These are phyloP conservation scores for Aciculosporium take DNA, from an alignment of 2,329 filamentous ascomycete genomes.

Conservation along the genomic window DNA sequence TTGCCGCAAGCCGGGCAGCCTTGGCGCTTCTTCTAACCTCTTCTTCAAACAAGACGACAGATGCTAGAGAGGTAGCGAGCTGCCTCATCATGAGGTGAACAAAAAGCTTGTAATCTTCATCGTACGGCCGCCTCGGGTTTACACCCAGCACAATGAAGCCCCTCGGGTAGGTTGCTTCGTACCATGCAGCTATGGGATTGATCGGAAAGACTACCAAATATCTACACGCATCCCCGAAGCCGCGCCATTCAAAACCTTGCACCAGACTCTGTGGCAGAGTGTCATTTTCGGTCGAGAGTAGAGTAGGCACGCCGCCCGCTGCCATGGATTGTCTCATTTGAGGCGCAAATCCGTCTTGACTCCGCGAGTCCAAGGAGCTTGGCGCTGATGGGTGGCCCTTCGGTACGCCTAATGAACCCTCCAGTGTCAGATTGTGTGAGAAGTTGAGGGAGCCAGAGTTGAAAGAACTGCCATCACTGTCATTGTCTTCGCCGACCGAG, in stretches of 20 bases:
- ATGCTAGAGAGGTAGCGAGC: conserved; percentile 53
- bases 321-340: conserved; percentile 26
- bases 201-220: conserved; percentile 56
- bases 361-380: conserved; percentile 20
- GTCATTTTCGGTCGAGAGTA: conserved; percentile 30
- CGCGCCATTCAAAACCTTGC: conserved; percentile 44
- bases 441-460: conserved; percentile 49
- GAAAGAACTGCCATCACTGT: conserved; percentile 32
- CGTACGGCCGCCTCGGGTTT: conserved; percentile 57
- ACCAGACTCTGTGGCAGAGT: conserved; percentile 45
- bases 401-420: conserved; percentile 32
- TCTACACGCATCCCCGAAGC: conserved; percentile 51
- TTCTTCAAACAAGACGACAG: conserved; percentile 56
- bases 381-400: conserved; percentile 28
- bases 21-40: conserved; percentile 44
- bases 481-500: conserved; percentile 28
- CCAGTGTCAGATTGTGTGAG: conserved; percentile 40
- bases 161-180: conserved; percentile 20
- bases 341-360: conserved; percentile 23
- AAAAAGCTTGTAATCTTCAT: conserved; percentile 58
- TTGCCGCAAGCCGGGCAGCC: conserved; percentile 10
- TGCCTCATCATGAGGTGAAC: conserved; percentile 41
- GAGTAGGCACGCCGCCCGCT: conserved; percentile 20
- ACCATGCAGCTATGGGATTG: conserved; percentile 13
- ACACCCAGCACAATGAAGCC: conserved; percentile 56